These are phyloP conservation scores for Lophium mytilinum DNA, from an alignment of 495 filamentous ascomycete genomes.

Conservation along the genomic window DNA sequence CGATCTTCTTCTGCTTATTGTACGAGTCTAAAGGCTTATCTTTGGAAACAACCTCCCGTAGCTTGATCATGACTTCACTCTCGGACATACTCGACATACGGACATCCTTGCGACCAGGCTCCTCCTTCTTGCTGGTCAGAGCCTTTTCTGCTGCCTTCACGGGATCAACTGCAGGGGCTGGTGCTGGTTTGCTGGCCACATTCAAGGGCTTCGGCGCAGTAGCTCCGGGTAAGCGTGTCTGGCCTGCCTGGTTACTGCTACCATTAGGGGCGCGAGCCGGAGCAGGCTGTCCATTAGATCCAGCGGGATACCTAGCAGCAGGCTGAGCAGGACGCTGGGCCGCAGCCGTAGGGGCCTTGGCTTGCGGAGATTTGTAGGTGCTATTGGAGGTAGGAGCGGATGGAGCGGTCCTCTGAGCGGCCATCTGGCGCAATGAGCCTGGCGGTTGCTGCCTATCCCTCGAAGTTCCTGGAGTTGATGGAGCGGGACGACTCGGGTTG, in stretches of 20 bases:
- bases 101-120: conserved; percentile 72
- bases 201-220: conserved; percentile 77
- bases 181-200: conserved; percentile 68
- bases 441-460: conserved; percentile 38
- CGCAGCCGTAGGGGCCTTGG: conserved; percentile 31
- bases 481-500: conserved; percentile 68
- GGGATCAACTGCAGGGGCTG: conserved; percentile 48
- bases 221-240: conserved; percentile 24
- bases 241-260: conserved; percentile 14
- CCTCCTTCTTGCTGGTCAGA: conserved; percentile 61
- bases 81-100: conserved; percentile 98
- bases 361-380: conserved; percentile 11
- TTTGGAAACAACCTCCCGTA: conserved; percentile 86
- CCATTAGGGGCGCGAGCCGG: conserved; percentile 18
- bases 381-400: conserved; percentile 40
- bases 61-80: conserved; percentile 89
- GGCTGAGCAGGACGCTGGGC: conserved; percentile 20
- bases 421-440: conserved; percentile 40
- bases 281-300: conserved; percentile 9
- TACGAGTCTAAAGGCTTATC: conserved; percentile 88
- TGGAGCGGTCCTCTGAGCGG: conserved; percentile 51
- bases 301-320: conserved; percentile 15
- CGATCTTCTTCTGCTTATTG: conserved; percentile 98
- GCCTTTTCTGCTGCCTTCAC: conserved; percentile 77
- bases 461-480: conserved; percentile 48